A percentile compares a stretch with the other conserved stretches of the same genome.
Evolutionary conservation across 2,329 filamentous ascomycete species (phyloP).

Genomic region (Clarireedia monteithiana): DNA sequence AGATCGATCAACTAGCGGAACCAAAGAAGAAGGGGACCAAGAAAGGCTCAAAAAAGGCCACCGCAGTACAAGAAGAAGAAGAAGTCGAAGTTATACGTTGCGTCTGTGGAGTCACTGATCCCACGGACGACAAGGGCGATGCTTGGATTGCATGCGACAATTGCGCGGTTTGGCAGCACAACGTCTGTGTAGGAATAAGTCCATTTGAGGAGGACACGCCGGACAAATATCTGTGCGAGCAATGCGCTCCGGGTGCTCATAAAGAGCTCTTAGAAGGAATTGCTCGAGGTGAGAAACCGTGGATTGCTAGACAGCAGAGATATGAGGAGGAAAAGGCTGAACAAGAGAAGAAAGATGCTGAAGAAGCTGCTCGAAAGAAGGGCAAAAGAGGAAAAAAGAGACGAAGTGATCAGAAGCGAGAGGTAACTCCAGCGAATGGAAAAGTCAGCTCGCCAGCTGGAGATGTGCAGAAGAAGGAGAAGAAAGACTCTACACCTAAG

Average conservation of each 20-base stretch:
- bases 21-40: conserved; percentile 42
- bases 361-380: conserved; percentile 35
- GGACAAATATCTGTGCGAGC: conserved; percentile 86
- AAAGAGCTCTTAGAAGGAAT: conserved; percentile 72
- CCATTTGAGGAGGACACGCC: conserved; percentile 68
- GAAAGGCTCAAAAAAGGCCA: conserved; percentile 47
- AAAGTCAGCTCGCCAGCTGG: conserved; percentile 24
- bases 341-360: conserved; percentile 42
- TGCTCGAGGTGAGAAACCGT: conserved; percentile 72
- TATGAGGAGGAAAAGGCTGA: conserved; percentile 50
- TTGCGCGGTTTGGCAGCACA: conserved; percentile 94
- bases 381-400: conserved; percentile 57
- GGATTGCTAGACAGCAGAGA: conserved; percentile 62
- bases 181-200: conserved; percentile 84
- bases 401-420: conserved; percentile 50
- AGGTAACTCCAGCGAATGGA: conserved; percentile 33
- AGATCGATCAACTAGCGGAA: conserved; percentile 53
- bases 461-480: conserved; percentile 28
- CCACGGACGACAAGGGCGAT: conserved; percentile 77
- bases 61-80: conserved; percentile 38
- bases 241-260: conserved; percentile 75
- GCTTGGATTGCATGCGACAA: conserved; percentile 95
- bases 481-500: conserved; percentile 2
- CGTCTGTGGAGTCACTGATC: conserved; percentile 81
- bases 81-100: conserved; percentile 71